Percentiles rank a stretch among this genome's conserved stretches.
Conservation (phyloP, 2,329 filamentous ascomycete species). For the Fusarium sp. region DNA sequence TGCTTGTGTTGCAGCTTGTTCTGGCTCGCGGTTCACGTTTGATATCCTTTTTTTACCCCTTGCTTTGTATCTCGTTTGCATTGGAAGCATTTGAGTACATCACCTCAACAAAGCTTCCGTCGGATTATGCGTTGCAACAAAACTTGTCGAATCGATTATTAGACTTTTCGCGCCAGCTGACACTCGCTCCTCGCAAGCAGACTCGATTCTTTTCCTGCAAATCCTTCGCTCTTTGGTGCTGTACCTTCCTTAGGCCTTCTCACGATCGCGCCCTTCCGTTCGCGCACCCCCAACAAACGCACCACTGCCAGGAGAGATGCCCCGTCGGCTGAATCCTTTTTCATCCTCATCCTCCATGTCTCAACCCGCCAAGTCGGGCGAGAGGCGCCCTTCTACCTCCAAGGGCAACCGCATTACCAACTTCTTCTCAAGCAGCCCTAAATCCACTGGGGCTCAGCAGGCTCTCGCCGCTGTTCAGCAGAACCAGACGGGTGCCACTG, state of each 20-base stretch:
- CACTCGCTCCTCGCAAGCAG: conserved; percentile 28
- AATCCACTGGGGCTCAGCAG: conserved; percentile 76
- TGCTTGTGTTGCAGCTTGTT: conserved; percentile 30
- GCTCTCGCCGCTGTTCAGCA: conserved; percentile 77
- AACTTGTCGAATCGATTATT: conserved; percentile 24
- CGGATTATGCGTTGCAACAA: conserved; percentile 33
- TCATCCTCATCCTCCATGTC: conserved; percentile 63
- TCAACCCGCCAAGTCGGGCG: conserved; percentile 63
- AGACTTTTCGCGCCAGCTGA: conserved; percentile 26
- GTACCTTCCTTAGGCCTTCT: conserved; percentile 16
- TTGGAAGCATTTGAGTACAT: conserved; percentile 10
- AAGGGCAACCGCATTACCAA: conserved; percentile 84
- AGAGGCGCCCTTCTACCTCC: conserved; percentile 71
- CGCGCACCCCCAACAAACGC: conserved; percentile 25
- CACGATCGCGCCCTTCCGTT: conserved; percentile 22
- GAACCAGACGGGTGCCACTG: conserved; percentile 63
- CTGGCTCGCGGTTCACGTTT: conserved; percentile 25
- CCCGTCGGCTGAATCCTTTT: conserved; percentile 72
- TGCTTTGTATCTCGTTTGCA: conserved; percentile 7
- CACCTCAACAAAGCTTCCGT: conserved; percentile 29
- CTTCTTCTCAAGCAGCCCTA: conserved; percentile 85
- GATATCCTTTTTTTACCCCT: conserved; percentile 1
- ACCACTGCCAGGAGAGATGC: conserved; percentile 62
- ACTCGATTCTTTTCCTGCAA: conserved; percentile 3
- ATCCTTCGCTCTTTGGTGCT: conserved; percentile 5